phyloP scores from a whole-genome alignment of 2,329 filamentous ascomycete genomes.

The Ramularia collo-cygni region DNA sequence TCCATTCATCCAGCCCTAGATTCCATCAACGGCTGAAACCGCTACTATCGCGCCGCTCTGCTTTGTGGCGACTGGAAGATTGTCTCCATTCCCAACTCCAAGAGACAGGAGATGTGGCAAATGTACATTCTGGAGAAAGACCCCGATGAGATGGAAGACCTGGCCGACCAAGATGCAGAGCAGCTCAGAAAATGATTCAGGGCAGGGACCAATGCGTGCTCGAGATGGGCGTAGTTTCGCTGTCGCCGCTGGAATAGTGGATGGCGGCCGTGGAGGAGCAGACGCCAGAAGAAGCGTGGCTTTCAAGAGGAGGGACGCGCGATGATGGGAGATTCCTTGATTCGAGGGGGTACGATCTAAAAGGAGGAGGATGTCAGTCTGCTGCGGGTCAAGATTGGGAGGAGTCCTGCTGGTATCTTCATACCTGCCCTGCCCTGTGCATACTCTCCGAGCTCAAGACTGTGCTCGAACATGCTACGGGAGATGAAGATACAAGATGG shows the following conservation, averaged over 20 bases:
- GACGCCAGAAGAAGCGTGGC: slow-evolving; percentile 59
- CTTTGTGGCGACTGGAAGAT: slow-evolving; percentile 53
- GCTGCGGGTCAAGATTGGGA: too few species aligned
- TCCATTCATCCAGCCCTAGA: slow-evolving; percentile 45
- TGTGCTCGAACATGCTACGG: too few species aligned
- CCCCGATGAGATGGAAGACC: slow-evolving; percentile 42
- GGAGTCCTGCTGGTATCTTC: too few species aligned
- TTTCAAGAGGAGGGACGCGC: slow-evolving; percentile 51
- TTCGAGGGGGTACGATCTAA: slow-evolving; percentile 24
- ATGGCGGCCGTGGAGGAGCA: slow-evolving; percentile 56
- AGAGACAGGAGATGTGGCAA: slow-evolving; percentile 51
- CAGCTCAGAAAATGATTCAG: slow-evolving; percentile 44
- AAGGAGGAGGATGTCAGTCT: neutral
- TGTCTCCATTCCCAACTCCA: slow-evolving; percentile 51
- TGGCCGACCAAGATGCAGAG: slow-evolving; percentile 34
- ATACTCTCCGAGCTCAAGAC: too few species aligned
- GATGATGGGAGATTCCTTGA: slow-evolving; percentile 28
- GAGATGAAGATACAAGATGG: too few species aligned
- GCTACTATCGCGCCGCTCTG: slow-evolving; percentile 48
- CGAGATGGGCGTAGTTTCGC: slow-evolving; percentile 54
- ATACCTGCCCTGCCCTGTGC: too few species aligned
- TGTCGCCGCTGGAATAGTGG: slow-evolving; percentile 52
- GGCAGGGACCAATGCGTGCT: slow-evolving; percentile 53
- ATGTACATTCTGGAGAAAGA: slow-evolving; percentile 49
- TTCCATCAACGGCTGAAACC: slow-evolving; percentile 52